Evolutionary conservation across 805 yeast species (phyloP).

Genomic region (Yarrowia sp.): DNA sequence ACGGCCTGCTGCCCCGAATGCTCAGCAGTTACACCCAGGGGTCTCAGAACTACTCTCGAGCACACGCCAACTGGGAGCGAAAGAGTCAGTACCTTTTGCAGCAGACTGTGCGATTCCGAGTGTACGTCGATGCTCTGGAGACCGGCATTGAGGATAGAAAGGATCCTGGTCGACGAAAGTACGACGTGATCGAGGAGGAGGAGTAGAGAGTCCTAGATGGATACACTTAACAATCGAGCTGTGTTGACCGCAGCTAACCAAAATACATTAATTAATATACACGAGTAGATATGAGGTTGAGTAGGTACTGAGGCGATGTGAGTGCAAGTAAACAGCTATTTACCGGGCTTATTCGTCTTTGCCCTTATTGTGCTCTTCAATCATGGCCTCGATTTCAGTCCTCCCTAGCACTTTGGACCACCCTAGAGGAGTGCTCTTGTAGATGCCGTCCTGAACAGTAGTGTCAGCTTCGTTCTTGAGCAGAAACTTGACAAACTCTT

Average conservation of each 20-base stretch:
- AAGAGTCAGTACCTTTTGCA: slow-evolving; percentile 48
- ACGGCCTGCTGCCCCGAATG: slow-evolving; percentile 52
- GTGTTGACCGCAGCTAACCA: slow-evolving; percentile 4
- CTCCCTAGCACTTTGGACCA: slow-evolving; percentile 19
- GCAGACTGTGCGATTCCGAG: slow-evolving; percentile 47
- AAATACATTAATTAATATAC: neutral
- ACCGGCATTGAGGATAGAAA: slow-evolving; percentile 41
- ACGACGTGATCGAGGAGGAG: slow-evolving; percentile 28
- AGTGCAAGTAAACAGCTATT: too few species aligned
- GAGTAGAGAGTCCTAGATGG: neutral
- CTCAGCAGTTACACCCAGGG: slow-evolving; percentile 49
- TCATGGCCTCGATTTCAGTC: neutral
- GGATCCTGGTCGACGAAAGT: slow-evolving; percentile 18
- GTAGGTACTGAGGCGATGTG: neutral
- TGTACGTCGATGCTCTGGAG: slow-evolving; percentile 45
- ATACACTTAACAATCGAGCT: neutral
- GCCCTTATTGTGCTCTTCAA: neutral
- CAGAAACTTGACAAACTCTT: slow-evolving; percentile 19
- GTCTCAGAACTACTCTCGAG: slow-evolving; percentile 45
- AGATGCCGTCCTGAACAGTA: neutral
- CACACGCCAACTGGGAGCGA: slow-evolving; percentile 49
- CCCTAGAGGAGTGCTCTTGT: slow-evolving; percentile 9
- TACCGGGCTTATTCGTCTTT: too few species aligned
- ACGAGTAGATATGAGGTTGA: too few species aligned
- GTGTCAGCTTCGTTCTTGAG: slow-evolving; percentile 2